Evolutionary conservation across 306 rosid genomes (phyloP).

Genomic region (Purshia tridentata): DNA sequence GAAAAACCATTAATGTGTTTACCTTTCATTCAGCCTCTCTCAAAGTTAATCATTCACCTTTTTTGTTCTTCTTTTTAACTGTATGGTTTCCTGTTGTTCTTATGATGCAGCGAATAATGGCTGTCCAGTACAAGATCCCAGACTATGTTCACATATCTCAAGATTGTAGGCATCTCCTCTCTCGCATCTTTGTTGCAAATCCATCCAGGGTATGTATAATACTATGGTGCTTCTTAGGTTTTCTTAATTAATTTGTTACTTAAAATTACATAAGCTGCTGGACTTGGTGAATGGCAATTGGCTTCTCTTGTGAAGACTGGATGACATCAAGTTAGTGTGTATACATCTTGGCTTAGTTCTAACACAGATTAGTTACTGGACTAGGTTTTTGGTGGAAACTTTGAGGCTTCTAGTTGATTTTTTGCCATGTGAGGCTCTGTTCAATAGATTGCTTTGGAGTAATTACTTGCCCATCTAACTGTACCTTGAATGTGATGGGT

Average conservation of each 20-base stretch:
- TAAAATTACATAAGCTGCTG: not conserved
- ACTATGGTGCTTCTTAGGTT: not conserved
- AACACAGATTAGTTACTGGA: not conserved
- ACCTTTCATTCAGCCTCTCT: not conserved
- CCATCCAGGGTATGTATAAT: slow-evolving; percentile 53
- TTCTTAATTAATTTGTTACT: not conserved
- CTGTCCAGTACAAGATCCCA: slow-evolving; percentile 85
- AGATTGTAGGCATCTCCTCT: slow-evolving; percentile 72
- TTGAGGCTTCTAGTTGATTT: not conserved
- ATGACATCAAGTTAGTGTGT: not conserved
- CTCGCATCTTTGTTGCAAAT: slow-evolving; percentile 78
- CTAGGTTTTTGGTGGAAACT: not conserved
- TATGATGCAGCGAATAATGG: slow-evolving; percentile 68
- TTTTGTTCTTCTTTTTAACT: slow-evolving; percentile 12
- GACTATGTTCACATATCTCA: slow-evolving; percentile 86
- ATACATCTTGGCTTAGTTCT: not conserved
- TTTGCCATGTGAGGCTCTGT: no score
- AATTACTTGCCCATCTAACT: not conserved
- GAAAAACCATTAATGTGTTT: slow-evolving; percentile 73
- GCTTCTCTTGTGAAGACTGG: slow-evolving; percentile 2
- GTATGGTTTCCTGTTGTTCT: slow-evolving; percentile 25
- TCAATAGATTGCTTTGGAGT: not conserved
- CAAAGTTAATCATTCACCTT: slow-evolving; percentile 1
- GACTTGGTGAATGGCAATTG: not conserved
- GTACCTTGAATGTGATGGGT: not conserved